A percentile compares a stretch with the other conserved stretches of the same genome.
phyloP scores from a whole-genome alignment of 441 rosid species.

The Euphorbia celastroides region DNA sequence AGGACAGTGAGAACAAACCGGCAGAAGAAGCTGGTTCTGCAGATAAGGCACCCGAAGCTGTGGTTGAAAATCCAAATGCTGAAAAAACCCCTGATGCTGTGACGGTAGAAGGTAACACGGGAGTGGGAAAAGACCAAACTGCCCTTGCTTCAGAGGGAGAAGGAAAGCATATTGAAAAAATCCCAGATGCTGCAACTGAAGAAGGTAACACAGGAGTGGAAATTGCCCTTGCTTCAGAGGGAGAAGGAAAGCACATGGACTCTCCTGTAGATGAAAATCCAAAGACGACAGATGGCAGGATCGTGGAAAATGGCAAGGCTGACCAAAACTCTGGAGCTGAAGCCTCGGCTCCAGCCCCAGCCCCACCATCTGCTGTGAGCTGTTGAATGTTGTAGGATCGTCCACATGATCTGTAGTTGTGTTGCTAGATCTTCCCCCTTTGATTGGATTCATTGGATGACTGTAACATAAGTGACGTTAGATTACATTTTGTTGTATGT shows the following conservation, averaged over 20 bases:
- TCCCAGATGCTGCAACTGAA: slow-evolving; percentile 16
- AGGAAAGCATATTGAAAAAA: slow-evolving; percentile 15
- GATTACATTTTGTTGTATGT: slow-evolving; percentile 27
- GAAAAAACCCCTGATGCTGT: slow-evolving; percentile 23
- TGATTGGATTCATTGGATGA: slow-evolving; percentile 32
- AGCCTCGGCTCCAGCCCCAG: not conserved
- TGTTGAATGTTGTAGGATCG: slow-evolving; percentile 22
- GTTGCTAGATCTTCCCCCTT: slow-evolving; percentile 13
- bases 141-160: slow-evolving; percentile 27
- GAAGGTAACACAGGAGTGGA: slow-evolving; percentile 27
- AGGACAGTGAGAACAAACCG: too few species aligned
- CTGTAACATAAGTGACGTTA: slow-evolving; percentile 32
- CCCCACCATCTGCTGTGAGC: slow-evolving; percentile 33
- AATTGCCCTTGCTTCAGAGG: slow-evolving; percentile 26
- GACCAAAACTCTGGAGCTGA: slow-evolving; percentile 16
- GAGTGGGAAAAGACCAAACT: slow-evolving; percentile 27
- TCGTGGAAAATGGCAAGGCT: slow-evolving; percentile 33
- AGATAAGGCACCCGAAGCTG: slow-evolving; percentile 27
- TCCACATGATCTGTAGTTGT: slow-evolving; percentile 13
- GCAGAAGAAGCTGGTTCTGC: too few species aligned
- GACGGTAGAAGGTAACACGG: slow-evolving; percentile 25
- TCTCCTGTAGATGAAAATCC: slow-evolving; percentile 25
- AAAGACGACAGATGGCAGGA: slow-evolving; percentile 26
- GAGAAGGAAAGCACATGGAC: slow-evolving; percentile 10
- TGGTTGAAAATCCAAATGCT: slow-evolving; percentile 22